Evolutionary conservation across 1,139 yeast species (phyloP), one percentile per base, ranked within the genome.

Genomic region (Saccharomycopsis crataegensis): DNA sequence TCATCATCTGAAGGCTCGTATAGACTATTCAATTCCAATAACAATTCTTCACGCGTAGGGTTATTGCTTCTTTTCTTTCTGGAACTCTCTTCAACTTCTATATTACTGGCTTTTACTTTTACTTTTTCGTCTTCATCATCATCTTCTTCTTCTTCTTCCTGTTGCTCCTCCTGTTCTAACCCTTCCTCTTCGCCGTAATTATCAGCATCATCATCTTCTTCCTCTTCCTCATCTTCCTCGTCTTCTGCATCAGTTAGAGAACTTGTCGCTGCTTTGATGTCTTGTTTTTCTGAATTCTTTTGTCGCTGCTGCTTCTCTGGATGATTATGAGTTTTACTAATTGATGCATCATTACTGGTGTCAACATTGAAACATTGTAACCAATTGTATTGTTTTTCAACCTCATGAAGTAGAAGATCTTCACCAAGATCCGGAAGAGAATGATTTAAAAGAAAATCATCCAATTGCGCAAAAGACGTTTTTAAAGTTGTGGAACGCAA

Each of bases 351-450:
- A 6, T 44, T n/a, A 32, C 6, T 36, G 33, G 43, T 37, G 6
- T 46, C 6, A 36, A 36, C 12, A 22, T 22, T 32, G 12, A 54
- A 37, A 41, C 50, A 54, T 11, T 37, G 43, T 12, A 49, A 16
- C 58, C 58, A 55, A 38, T 52, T 41, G 22, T 53, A 50, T 31
- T 53, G 53, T 37, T 45, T 50, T 47, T 55, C 50, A 2, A 55
- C 50, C 41, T 52, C 56, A 28, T 28, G n/a, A n/a, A 55, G 42
- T 14, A 55, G 32, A 14, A 53, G 31, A 16, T 52, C 53, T 1
- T 43, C 49, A 6, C 52, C 9, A n/a, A 28, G 22, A 17, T 43
- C 53, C 5, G 54, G 54, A 16, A 55, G 9, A 14, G 33, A 43
- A 44, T 47, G 51, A 36, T 52, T 55, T 12, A 46, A 12, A 5